phyloP scores from a whole-genome alignment of 2,329 filamentous ascomycete species.

The Sclerotinia spermophila region DNA sequence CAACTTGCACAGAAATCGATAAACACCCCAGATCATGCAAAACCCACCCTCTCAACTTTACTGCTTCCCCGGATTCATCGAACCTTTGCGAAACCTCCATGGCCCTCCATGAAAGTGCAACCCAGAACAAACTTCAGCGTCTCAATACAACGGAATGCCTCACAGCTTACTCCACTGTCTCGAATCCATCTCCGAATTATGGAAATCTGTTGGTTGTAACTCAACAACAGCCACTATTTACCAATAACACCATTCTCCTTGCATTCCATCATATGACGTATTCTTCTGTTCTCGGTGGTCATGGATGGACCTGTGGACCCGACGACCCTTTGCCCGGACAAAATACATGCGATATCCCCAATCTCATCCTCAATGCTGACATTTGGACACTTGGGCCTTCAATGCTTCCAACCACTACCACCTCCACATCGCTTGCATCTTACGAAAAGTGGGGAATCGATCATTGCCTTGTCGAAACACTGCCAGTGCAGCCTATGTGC shows the following conservation, averaged over 20 bases:
- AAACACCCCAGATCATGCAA: constrained; percentile 6
- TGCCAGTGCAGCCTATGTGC: constrained; percentile 23
- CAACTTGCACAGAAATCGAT: constrained; percentile 21
- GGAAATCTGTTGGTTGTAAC: constrained; percentile 28
- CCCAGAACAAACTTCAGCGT: constrained; percentile 15
- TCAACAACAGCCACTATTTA: constrained; percentile 20
- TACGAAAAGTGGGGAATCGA: constrained; percentile 25
- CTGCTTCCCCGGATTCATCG: not conserved
- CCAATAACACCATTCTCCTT: constrained; percentile 23
- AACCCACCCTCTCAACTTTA: not conserved
- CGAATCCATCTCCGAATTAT: constrained; percentile 18
- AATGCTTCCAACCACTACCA: not conserved
- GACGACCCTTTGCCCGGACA: constrained; percentile 23
- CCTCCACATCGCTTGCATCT: constrained; percentile 4
- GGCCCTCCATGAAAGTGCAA: constrained; percentile 16
- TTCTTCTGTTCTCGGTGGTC: constrained; percentile 26
- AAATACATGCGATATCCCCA: constrained; percentile 24
- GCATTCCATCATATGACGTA: constrained; percentile 25
- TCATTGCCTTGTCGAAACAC: constrained; percentile 25
- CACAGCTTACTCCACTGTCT: constrained; percentile 24
- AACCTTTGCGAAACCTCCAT: constrained; percentile 9
- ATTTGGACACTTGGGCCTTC: constrained; percentile 25
- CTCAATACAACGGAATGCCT: constrained; percentile 27
- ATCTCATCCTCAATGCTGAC: constrained; percentile 22
- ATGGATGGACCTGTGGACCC: constrained; percentile 28